These are phyloP conservation scores for Didymella lethalis DNA, from an alignment of 2,329 filamentous ascomycete genomes.

Conservation along the genomic window DNA sequence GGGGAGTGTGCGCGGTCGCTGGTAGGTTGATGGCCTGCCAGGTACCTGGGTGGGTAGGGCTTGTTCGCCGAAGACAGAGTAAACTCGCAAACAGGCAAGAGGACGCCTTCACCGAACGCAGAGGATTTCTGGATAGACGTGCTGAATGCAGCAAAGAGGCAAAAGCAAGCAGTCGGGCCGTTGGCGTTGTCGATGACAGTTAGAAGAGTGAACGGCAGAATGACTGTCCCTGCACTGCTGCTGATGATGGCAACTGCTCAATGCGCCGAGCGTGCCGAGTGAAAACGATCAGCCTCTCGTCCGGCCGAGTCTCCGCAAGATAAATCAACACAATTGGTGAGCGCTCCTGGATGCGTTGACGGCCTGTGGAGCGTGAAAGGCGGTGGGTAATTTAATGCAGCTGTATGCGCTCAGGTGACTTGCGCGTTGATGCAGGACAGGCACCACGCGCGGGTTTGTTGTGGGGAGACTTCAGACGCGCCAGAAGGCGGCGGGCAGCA, in stretches of 20 bases:
- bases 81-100: conserved; percentile 29
- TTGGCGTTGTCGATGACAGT: conserved; percentile 36
- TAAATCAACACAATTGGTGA: conserved; percentile 17
- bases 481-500: conserved; percentile 28
- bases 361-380: conserved; percentile 18
- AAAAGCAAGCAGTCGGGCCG: conserved; percentile 43
- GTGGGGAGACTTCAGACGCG: conserved; percentile 31
- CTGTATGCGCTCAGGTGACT: conserved; percentile 31
- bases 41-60: conserved; percentile 27
- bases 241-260: conserved; percentile 32
- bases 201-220: conserved; percentile 32
- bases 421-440: conserved; percentile 22
- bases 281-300: conserved; percentile 44
- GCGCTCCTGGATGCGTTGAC: conserved; percentile 13
- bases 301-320: conserved; percentile 42
- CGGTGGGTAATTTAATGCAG: conserved; percentile 26
- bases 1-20: conserved; percentile 29
- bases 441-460: conserved; percentile 19
- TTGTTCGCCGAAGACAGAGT: conserved; percentile 34
- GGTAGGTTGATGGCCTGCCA: conserved; percentile 25
- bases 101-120: conserved; percentile 26
- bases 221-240: conserved; percentile 35
- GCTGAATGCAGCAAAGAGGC: conserved; percentile 20
- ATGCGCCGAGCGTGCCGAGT: conserved; percentile 47
- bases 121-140: conserved; percentile 4